These are phyloP conservation scores for Limtongia smithiae DNA, from an alignment of 805 yeast species.

Conservation along the genomic window DNA sequence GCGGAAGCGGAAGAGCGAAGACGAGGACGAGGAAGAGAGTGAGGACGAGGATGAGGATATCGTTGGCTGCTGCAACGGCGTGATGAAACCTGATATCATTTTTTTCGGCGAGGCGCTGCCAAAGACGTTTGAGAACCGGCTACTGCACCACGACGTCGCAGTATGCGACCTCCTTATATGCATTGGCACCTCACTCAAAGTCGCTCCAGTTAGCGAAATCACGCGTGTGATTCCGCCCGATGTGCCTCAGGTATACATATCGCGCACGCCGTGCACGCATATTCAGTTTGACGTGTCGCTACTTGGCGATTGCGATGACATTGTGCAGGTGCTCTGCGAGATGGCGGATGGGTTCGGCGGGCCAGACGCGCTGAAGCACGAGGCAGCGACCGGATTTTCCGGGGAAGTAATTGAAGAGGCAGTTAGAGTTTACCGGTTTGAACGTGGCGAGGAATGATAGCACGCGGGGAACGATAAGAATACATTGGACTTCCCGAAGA, in stretches of 20 bases:
- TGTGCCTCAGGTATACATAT: constrained; percentile 80
- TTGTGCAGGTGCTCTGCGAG: constrained; percentile 59
- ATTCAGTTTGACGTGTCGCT: constrained; percentile 74
- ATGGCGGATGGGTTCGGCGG: constrained; percentile 15
- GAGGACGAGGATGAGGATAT: constrained; percentile 32
- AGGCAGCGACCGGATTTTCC: constrained; percentile 10
- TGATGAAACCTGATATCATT: constrained; percentile 88
- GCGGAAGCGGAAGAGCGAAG: constrained; percentile 39
- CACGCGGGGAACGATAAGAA: background rate
- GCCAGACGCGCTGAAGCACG: background rate
- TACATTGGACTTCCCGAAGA: background rate
- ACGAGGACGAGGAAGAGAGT: constrained; percentile 34
- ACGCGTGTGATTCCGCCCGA: constrained; percentile 67
- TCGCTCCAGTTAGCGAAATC: constrained; percentile 86
- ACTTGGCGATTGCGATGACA: constrained; percentile 77
- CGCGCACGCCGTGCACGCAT: constrained; percentile 70
- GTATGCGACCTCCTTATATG: constrained; percentile 77
- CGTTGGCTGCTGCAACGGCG: constrained; percentile 50
- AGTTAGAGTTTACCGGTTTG: constrained; percentile 17
- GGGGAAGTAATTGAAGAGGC: constrained; percentile 11
- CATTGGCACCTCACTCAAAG: constrained; percentile 87
- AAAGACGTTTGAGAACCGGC: constrained; percentile 54
- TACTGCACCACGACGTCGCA: constrained; percentile 53
- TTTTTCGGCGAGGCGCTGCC: constrained; percentile 88
- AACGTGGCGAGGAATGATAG: background rate